phyloP scores from a whole-genome alignment of 1,284 basidiomycete genomes.

The Ustilago lituana region DNA sequence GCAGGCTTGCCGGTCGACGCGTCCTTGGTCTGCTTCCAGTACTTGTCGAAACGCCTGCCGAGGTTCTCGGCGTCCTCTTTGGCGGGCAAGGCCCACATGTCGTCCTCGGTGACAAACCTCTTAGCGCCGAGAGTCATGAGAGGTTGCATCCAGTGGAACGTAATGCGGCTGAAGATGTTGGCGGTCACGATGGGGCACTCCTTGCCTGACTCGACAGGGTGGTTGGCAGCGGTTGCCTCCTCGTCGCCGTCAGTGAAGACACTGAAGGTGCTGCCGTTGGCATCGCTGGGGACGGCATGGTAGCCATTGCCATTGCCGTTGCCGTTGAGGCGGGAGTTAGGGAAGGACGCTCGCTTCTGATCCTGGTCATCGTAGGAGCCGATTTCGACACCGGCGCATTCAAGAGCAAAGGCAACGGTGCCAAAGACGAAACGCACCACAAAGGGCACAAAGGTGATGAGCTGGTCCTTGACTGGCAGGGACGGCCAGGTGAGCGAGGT shows the following conservation, averaged over 20 bases:
- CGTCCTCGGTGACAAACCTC: constrained; percentile 80
- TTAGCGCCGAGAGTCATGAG: constrained; percentile 76
- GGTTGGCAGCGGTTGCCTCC: constrained; percentile 67
- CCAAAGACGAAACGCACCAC: constrained; percentile 49
- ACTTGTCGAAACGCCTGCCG: constrained; percentile 73
- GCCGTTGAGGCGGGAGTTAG: too few relatives aligned
- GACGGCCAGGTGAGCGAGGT: constrained; percentile 49
- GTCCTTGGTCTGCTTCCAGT: constrained; percentile 77
- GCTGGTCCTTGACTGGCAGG: constrained; percentile 36
- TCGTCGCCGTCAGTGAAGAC: constrained; percentile 39
- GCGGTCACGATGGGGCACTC: constrained; percentile 72
- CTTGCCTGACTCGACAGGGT: constrained; percentile 74
- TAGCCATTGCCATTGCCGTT: constrained; percentile 33
- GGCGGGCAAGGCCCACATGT: constrained; percentile 80
- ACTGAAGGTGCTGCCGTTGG: constrained; percentile 47
- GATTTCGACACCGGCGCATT: constrained; percentile 57
- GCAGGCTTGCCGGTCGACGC: constrained; percentile 74
- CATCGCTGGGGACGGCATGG: constrained; percentile 19
- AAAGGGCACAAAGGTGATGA: constrained; percentile 52
- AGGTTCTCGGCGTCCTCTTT: constrained; percentile 72
- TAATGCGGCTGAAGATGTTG: constrained; percentile 71
- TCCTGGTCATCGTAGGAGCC: constrained; percentile 22
- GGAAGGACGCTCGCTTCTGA: constrained; percentile 4
- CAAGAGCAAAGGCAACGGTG: constrained; percentile 52
- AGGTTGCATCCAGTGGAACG: constrained; percentile 79